phyloP scores from a whole-genome alignment of 768 basidiomycete species.

The Boletus vermiculosoides region DNA sequence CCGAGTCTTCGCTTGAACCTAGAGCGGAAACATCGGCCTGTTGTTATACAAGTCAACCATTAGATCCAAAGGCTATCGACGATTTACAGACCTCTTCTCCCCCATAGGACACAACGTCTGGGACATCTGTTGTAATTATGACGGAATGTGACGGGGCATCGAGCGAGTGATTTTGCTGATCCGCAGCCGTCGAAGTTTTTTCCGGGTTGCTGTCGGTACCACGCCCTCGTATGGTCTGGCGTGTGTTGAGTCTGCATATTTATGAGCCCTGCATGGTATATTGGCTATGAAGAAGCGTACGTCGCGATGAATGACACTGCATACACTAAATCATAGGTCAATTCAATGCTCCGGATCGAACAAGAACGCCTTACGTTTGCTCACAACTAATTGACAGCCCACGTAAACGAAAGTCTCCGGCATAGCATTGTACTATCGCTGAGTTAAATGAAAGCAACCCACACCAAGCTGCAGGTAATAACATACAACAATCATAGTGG shows the following conservation, averaged over 20 bases:
- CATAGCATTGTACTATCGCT: slow-evolving; percentile 54
- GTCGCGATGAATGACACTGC: slow-evolving; percentile 64
- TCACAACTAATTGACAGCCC: slow-evolving; percentile 60
- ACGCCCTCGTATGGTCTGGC: slow-evolving; percentile 51
- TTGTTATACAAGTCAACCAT: not conserved
- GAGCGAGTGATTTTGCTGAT: not conserved
- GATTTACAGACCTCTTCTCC: slow-evolving; percentile 12
- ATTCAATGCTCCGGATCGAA: not conserved
- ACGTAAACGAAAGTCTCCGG: slow-evolving; percentile 57
- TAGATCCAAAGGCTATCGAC: not conserved
- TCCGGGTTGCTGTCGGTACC: slow-evolving; percentile 46
- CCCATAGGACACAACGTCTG: not conserved
- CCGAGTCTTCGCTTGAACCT: not conserved
- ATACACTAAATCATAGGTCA: slow-evolving; percentile 42
- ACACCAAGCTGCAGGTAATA: not conserved
- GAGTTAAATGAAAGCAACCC: not conserved
- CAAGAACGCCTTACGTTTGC: slow-evolving; percentile 49
- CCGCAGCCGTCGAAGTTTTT: slow-evolving; percentile 22
- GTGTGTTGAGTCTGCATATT: slow-evolving; percentile 54
- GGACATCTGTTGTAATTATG: not conserved
- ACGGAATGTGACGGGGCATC: not conserved
- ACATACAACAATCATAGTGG: slow-evolving; percentile 58
- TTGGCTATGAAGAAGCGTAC: slow-evolving; percentile 33
- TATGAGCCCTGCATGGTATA: slow-evolving; percentile 9
- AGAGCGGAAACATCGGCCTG: not conserved